These are phyloP conservation scores for Straminergon stramineum DNA, from an alignment of 225 moss, liverwort and hornwort genomes.

Conservation along the genomic window DNA sequence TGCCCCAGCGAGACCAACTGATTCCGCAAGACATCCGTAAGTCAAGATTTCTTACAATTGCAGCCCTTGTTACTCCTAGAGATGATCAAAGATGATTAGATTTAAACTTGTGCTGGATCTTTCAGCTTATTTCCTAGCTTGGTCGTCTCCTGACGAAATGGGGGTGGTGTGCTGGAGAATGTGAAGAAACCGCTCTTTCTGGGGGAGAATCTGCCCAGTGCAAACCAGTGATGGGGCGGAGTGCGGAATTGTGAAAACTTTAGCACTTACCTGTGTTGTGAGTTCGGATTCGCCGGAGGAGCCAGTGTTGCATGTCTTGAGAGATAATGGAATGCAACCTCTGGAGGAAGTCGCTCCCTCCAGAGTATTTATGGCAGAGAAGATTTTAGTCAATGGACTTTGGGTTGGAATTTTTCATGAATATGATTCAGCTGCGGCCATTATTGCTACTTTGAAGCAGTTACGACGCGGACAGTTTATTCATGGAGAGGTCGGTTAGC, in stretches of 20 bases:
- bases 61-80: neutral
- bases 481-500: constrained; percentile 27
- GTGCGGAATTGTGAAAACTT: constrained; percentile 66
- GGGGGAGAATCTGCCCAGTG: constrained; percentile 76
- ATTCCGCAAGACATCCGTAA: constrained; percentile 81
- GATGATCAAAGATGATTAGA: neutral
- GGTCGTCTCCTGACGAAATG: neutral
- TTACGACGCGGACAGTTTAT: constrained; percentile 30
- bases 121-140: neutral
- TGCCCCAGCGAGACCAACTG: constrained; percentile 42
- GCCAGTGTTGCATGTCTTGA: constrained; percentile 32
- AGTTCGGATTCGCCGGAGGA: constrained; percentile 49
- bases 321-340: constrained; percentile 8
- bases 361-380: constrained; percentile 14
- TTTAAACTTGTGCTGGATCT: neutral
- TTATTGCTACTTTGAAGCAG: constrained; percentile 25
- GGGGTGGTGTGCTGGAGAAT: neutral
- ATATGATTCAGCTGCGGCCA: neutral
- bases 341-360: constrained; percentile 17
- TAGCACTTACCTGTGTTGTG: constrained; percentile 75
- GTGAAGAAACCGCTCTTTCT: constrained; percentile 66
- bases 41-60: constrained; percentile 2
- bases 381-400: constrained; percentile 65
- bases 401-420: constrained; percentile 53
- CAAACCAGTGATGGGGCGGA: constrained; percentile 83